Conservation (phyloP, 2,329 filamentous ascomycete genomes). For the Aspergillus sp. region DNA sequence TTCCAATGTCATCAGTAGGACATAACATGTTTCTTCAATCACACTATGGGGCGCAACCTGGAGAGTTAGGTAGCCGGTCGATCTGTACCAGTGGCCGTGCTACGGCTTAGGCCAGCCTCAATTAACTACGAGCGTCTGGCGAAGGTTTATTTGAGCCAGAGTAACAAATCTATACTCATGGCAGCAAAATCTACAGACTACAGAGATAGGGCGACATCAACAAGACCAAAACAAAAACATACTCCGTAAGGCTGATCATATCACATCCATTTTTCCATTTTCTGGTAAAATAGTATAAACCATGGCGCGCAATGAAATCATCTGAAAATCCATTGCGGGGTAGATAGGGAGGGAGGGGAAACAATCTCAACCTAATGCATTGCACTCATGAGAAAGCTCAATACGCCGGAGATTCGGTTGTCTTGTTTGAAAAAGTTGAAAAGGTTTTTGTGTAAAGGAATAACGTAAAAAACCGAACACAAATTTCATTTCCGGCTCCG, state of each 20-base stretch:
- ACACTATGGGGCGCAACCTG: too few species aligned
- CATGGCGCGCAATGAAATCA: slow-evolving; percentile 24
- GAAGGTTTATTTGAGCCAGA: not conserved
- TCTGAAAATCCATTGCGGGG: slow-evolving; percentile 15
- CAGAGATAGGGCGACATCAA: not conserved
- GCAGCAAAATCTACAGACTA: slow-evolving; percentile 13
- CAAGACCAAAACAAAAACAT: slow-evolving; percentile 1
- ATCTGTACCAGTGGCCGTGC: not conserved
- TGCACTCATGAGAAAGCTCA: not conserved
- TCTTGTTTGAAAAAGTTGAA: not conserved
- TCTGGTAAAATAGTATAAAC: slow-evolving; percentile 16
- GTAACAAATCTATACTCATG: not conserved
- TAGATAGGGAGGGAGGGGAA: not conserved
- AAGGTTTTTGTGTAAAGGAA: slow-evolving; percentile 5
- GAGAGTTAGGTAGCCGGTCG: too few species aligned
- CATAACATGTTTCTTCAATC: too few species aligned
- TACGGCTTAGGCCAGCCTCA: too few species aligned
- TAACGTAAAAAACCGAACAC: not conserved
- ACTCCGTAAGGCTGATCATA: slow-evolving; percentile 15
- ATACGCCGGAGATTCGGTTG: not conserved
- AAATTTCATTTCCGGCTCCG: slow-evolving; percentile 9
- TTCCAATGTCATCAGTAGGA: not conserved
- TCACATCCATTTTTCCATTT: slow-evolving; percentile 29
- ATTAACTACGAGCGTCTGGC: too few species aligned
- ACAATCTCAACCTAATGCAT: not conserved